Conservation (phyloP, 495 filamentous ascomycete genomes). For the Mytilinidion resinicola region DNA sequence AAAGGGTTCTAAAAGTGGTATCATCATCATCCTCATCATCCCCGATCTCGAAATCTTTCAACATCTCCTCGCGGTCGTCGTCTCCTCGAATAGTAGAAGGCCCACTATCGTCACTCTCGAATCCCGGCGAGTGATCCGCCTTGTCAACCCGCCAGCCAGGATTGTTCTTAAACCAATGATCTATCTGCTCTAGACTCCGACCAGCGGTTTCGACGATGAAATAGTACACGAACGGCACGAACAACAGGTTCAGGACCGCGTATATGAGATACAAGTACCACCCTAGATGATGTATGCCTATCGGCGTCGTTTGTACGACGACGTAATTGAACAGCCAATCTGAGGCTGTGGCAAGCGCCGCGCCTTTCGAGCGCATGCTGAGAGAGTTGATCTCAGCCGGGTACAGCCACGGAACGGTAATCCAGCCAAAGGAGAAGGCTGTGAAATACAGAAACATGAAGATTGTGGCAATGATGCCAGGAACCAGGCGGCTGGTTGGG, state of each 20-base stretch:
- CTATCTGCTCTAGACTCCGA: constrained; percentile 36
- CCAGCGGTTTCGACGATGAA: constrained; percentile 36
- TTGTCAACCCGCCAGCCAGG: not conserved
- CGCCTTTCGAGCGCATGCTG: constrained; percentile 28
- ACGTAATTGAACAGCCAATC: constrained; percentile 31
- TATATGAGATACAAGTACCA: constrained; percentile 38
- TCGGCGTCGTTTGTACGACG: constrained; percentile 37
- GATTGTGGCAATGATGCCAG: constrained; percentile 18
- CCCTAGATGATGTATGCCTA: constrained; percentile 28
- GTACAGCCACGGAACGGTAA: constrained; percentile 34
- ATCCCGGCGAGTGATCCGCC: too few species aligned
- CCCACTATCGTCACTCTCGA: too few species aligned
- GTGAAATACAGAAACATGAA: constrained; percentile 34
- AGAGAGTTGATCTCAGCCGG: constrained; percentile 36
- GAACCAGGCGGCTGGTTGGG: constrained; percentile 13
- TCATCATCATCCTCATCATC: too few species aligned
- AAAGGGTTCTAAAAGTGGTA: too few species aligned
- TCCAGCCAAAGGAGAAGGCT: constrained; percentile 22
- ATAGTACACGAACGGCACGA: constrained; percentile 32
- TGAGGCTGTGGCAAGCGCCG: constrained; percentile 22
- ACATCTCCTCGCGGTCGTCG: too few species aligned
- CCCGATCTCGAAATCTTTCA: too few species aligned
- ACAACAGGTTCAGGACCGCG: constrained; percentile 31
- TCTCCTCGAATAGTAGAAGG: too few species aligned
- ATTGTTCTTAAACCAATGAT: constrained; percentile 25